Percentiles rank a stretch among this genome's conserved stretches.
phyloP scores from a whole-genome alignment of 2,329 filamentous ascomycete genomes.

The Colletotrichum sp. region DNA sequence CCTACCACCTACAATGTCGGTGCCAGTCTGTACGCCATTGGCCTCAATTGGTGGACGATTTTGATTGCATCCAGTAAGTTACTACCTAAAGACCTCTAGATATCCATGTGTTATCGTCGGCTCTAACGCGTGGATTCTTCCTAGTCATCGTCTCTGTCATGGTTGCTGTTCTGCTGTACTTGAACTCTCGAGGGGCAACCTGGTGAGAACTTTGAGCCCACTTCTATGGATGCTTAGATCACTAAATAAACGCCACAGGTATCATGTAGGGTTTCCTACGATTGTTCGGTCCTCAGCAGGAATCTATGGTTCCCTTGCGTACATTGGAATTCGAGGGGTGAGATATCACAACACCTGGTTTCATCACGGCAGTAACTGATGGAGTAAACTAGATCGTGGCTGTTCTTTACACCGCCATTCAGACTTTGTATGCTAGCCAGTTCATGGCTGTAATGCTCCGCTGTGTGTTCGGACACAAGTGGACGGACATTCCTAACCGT shows the following conservation, averaged over 20 bases:
- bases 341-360: neutral
- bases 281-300: constrained; percentile 11
- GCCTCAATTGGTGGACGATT: constrained; percentile 2
- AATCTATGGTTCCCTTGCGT: constrained; percentile 13
- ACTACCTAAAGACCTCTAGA: neutral
- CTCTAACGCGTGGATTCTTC: neutral
- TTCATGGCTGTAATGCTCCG: constrained; percentile 19
- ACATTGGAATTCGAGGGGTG: constrained; percentile 14
- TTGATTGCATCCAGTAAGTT: neutral
- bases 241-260: neutral
- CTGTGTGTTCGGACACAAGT: constrained; percentile 20
- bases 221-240: neutral
- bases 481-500: constrained; percentile 12
- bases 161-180: neutral
- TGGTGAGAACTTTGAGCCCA: neutral
- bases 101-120: neutral
- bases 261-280: constrained; percentile 21
- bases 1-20: constrained; percentile 6
- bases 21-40: constrained; percentile 2
- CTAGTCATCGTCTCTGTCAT: neutral
- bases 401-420: constrained; percentile 20
- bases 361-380: neutral
- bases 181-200: neutral
- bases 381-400: neutral
- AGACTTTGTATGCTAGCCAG: constrained; percentile 19